Evolutionary conservation across 2,329 filamentous ascomycete species (phyloP).

Genomic region (Rugonectria rugulosa): DNA sequence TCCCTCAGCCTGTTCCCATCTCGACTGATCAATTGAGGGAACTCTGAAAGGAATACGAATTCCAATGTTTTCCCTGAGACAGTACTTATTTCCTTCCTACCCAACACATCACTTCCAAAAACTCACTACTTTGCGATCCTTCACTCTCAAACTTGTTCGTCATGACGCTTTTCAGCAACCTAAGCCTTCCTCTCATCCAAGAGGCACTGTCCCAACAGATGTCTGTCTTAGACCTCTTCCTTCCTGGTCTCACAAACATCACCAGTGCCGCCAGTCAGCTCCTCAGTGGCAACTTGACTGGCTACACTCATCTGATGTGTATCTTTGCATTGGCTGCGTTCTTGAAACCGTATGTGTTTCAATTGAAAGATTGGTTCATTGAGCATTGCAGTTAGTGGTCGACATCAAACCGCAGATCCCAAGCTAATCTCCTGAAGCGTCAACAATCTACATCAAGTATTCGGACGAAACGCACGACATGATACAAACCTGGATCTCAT

Average conservation of each 20-base stretch:
- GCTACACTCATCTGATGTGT: conserved; percentile 19
- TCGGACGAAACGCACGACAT: conserved; percentile 8
- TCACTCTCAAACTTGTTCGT: not conserved
- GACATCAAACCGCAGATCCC: not conserved
- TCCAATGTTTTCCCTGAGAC: not conserved
- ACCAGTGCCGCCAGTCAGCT: conserved; percentile 9
- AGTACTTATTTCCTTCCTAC: conserved; percentile 4
- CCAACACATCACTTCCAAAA: conserved; percentile 3
- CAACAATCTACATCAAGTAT: conserved; percentile 8
- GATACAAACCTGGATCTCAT: not conserved
- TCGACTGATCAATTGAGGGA: not conserved
- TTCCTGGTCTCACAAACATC: conserved; percentile 19
- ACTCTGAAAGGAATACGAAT: conserved; percentile 18
- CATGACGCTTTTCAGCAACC: conserved; percentile 15
- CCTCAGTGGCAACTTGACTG: conserved; percentile 14
- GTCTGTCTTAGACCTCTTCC: conserved; percentile 16
- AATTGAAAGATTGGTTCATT: conserved; percentile 14
- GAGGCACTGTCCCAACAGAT: conserved; percentile 15
- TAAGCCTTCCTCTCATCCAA: conserved; percentile 16
- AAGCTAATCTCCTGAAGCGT: conserved; percentile 12
- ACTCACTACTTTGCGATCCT: not conserved
- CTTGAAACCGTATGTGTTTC: conserved; percentile 13
- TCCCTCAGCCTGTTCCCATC: not conserved
- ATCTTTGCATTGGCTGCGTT: conserved; percentile 15
- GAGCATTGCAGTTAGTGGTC: conserved; percentile 15